phyloP scores from a whole-genome alignment of 2,329 filamentous ascomycete species.

The Claviceps sp. region DNA sequence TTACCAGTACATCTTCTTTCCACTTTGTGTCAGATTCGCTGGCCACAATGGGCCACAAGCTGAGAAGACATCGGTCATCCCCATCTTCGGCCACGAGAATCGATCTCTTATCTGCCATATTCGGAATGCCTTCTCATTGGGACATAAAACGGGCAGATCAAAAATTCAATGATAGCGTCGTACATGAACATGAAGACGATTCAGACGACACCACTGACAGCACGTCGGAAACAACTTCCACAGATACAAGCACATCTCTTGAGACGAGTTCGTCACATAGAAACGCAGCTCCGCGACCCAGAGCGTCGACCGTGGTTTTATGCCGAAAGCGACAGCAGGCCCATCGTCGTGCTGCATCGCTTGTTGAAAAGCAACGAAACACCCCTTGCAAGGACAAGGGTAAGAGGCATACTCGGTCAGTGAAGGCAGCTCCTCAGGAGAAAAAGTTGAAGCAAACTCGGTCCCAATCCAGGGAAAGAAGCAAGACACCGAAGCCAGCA shows the following conservation, averaged over 20 bases:
- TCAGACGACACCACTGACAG: constrained; percentile 2
- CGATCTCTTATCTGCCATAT: constrained; percentile 15
- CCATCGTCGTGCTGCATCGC: neutral
- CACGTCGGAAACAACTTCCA: neutral
- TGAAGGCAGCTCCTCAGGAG: neutral
- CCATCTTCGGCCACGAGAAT: constrained; percentile 7
- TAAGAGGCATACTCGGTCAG: neutral
- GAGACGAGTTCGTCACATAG: neutral
- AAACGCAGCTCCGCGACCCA: neutral
- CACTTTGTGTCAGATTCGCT: neutral
- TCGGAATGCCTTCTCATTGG: constrained; percentile 14
- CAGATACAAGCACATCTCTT: neutral
- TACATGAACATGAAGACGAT: neutral
- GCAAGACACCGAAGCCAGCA: neutral
- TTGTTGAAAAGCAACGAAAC: neutral
- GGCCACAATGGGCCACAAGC: constrained; percentile 10
- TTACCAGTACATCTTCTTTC: neutral
- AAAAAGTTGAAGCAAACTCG: neutral
- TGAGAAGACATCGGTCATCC: neutral
- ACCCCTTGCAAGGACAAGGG: neutral
- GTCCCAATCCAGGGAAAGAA: neutral
- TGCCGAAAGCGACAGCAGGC: constrained; percentile 1
- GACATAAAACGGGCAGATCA: constrained; percentile 4
- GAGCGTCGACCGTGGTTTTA: neutral
- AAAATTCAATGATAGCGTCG: neutral